Evolutionary conservation across 306 rosid genomes (phyloP).

Genomic region (Dryas alaskensis): DNA sequence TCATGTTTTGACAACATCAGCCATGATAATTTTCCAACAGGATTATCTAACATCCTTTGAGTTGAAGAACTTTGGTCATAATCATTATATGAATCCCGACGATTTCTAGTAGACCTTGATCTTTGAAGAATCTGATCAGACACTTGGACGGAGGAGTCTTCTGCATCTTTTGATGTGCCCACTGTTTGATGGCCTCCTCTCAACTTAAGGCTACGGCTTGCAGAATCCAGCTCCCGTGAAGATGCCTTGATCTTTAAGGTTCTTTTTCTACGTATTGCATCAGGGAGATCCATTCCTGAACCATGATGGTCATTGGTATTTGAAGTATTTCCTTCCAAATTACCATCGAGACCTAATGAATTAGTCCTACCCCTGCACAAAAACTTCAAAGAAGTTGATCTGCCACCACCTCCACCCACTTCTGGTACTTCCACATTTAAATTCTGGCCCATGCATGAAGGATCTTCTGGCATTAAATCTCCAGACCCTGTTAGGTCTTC

Average conservation of each 20-base stretch:
- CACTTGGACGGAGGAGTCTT: constrained; percentile 31
- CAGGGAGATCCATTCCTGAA: constrained; percentile 32
- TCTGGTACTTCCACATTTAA: constrained; percentile 28
- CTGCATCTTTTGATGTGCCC: constrained; percentile 41
- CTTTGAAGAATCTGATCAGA: constrained; percentile 41
- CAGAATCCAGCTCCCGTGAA: constrained; percentile 39
- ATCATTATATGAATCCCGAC: constrained; percentile 27
- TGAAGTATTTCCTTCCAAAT: constrained; percentile 38
- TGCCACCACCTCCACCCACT: constrained; percentile 37
- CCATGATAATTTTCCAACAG: constrained; percentile 63
- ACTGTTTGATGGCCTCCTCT: constrained; percentile 40
- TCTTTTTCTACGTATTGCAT: constrained; percentile 49
- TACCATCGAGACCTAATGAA: constrained; percentile 43
- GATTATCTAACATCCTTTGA: constrained; percentile 37
- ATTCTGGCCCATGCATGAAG: constrained; percentile 34
- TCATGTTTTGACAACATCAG: constrained; percentile 65
- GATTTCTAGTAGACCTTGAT: constrained; percentile 51
- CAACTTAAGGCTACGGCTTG: constrained; percentile 34
- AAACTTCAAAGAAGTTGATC: constrained; percentile 36
- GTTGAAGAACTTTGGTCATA: constrained; percentile 34
- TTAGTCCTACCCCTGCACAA: constrained; percentile 30
- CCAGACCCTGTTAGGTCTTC: constrained; percentile 33
- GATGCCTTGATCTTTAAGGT: constrained; percentile 50
- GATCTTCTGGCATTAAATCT: constrained; percentile 32
- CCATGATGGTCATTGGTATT: constrained; percentile 23